phyloP scores from a whole-genome alignment of 208 protist species.

The Wallacemonas sp. region DNA sequence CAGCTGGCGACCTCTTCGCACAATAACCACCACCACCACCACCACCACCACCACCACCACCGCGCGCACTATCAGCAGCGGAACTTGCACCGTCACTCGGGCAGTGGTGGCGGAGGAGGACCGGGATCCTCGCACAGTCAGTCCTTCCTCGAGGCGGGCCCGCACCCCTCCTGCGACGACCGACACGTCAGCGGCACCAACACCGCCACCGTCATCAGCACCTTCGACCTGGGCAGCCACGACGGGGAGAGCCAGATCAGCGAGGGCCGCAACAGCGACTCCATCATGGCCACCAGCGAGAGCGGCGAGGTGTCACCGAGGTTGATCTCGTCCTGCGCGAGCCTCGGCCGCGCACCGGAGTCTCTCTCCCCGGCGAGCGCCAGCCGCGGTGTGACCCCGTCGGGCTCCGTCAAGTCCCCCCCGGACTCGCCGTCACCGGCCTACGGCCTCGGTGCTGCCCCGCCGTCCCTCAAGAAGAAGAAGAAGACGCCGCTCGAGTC shows the following conservation, averaged over 20 bases:
- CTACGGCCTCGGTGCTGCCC: background rate
- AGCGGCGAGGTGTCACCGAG: slow-evolving; percentile 2
- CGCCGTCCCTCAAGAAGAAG: background rate
- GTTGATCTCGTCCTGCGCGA: background rate
- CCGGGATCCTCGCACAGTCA: background rate
- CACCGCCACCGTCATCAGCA: background rate
- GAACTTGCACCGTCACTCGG: background rate
- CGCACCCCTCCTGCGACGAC: slow-evolving; percentile 1
- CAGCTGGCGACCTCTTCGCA: too few relatives aligned
- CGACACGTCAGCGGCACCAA: background rate
- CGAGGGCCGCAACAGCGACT: slow-evolving; percentile 21
- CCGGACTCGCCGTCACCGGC: background rate
- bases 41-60: slow-evolving; percentile 5
- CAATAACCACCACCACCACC: too few relatives aligned
- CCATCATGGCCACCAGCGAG: slow-evolving; percentile 21
- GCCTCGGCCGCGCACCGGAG: background rate
- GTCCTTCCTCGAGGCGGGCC: background rate
- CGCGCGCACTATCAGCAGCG: background rate
- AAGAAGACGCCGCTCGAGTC: too few relatives aligned
- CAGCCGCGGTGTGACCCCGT: background rate
- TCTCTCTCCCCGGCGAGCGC: background rate
- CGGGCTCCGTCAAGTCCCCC: background rate
- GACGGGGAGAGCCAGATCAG: slow-evolving; percentile 30
- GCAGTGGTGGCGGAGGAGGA: too few relatives aligned
- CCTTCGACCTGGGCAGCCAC: slow-evolving; percentile 5